Evolutionary conservation across 495 filamentous ascomycete genomes (phyloP).

Genomic region (Delitschia confertaspora): DNA sequence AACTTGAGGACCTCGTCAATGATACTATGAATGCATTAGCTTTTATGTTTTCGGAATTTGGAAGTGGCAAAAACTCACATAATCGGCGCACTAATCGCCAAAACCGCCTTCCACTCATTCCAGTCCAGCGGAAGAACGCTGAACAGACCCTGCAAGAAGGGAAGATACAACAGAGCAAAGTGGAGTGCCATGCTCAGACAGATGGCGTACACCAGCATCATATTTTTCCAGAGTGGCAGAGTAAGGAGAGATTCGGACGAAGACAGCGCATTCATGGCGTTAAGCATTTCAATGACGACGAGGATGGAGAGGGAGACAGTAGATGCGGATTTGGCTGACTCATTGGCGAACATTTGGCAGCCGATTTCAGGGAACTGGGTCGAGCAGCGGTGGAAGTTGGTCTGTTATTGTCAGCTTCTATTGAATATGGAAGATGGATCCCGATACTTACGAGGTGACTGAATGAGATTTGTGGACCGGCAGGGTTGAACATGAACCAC

Average conservation of each 20-base stretch:
- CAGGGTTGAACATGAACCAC: conserved; percentile 97
- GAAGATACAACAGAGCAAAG: conserved; percentile 87
- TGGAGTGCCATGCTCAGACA: conserved; percentile 91
- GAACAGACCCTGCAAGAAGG: conserved; percentile 81
- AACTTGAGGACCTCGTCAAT: conserved; percentile 88
- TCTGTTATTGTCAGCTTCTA: conserved; percentile 41
- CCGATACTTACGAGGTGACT: conserved; percentile 60
- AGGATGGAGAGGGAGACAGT: conserved; percentile 86
- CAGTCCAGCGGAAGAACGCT: conserved; percentile 81
- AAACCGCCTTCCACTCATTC: conserved; percentile 88
- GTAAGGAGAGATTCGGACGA: conserved; percentile 91
- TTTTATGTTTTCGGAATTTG: not conserved
- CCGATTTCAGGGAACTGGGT: conserved; percentile 82
- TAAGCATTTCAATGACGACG: conserved; percentile 99
- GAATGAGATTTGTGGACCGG: conserved; percentile 87
- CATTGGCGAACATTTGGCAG: conserved; percentile 86
- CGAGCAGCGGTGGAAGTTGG: conserved; percentile 89
- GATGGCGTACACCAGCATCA: conserved; percentile 94
- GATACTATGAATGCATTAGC: conserved; percentile 43
- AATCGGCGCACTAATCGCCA: conserved; percentile 82
- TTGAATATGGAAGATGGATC: not conserved
- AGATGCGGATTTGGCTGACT: conserved; percentile 86
- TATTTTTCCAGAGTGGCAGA: conserved; percentile 89
- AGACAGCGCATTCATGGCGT: conserved; percentile 97
- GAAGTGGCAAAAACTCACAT: conserved; percentile 59